Conservation (phyloP, 2,329 filamentous ascomycete genomes). For the Exserohilum rostratum region DNA sequence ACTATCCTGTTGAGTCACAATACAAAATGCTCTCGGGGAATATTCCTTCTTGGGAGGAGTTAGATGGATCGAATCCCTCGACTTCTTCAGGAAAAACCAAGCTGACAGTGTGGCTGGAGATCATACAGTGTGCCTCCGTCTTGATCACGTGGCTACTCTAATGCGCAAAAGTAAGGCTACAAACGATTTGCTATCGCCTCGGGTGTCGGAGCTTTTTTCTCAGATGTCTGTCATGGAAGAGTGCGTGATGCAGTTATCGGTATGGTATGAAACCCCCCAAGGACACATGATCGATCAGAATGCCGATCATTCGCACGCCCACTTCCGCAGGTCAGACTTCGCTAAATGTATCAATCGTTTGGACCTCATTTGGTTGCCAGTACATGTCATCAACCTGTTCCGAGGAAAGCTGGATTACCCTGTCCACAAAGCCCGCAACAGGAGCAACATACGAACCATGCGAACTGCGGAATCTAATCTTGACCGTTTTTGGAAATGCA, state of each 20-base stretch:
- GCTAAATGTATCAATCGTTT: background rate
- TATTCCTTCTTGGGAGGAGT: background rate
- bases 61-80: background rate
- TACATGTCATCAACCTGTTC: background rate
- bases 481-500: background rate
- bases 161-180: background rate
- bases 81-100: background rate
- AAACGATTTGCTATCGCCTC: background rate
- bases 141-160: background rate
- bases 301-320: background rate
- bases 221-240: background rate
- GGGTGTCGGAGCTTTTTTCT: background rate
- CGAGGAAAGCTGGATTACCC: background rate
- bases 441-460: background rate
- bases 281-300: background rate
- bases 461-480: background rate
- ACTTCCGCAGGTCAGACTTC: background rate
- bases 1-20: background rate
- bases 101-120: background rate
- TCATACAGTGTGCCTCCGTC: background rate
- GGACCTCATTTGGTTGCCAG: background rate
- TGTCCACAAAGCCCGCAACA: background rate
- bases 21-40: background rate
- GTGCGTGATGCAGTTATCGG: background rate
- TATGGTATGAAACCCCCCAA: background rate